Evolutionary conservation across 768 basidiomycete genomes (phyloP), one percentile per base, ranked within the genome.

Genomic region (Amanita subjunquillea): DNA sequence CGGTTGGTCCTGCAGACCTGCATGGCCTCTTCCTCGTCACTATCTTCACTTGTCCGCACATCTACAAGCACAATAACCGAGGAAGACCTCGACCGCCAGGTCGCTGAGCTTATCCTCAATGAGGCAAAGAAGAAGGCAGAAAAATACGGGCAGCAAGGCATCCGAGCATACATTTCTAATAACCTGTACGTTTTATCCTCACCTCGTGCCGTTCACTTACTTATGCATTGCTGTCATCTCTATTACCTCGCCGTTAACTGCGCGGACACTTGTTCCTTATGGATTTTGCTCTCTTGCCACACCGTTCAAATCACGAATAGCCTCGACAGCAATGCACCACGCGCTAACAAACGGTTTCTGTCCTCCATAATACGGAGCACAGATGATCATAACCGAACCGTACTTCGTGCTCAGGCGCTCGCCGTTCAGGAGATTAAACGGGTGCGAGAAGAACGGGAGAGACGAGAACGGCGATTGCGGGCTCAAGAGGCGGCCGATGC

Each of bases 51-150:
- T 29, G 83, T 91, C 20, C 75, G 89, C 12, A 87, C 89, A 1
- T 82, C 80, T 25, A 83, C 89, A 79, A 88, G 89, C 43, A 69
- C 71, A 1, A 79, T 89, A 29, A 75, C 78, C 10, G 89, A 95
- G 62, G 85, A 85, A 17, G 91, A 96, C 60, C 79, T 98, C 43
- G 95, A 98, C 68, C 78, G 81, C 42, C 89, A 91, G 62, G 91
- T 99, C 27, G 91, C 91, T 2, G 87, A 92, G 48, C 78, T 98
- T 53, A 85, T 99, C 48, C 79, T 97, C 38, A 83, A 80, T 58
- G 96, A 98, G 66, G 95, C 96, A 2, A 91, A 90, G 71, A 83
- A 85, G 73, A 90, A 92, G 67, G 91, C 91, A 32, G 82, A 87
- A 60, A 75, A 70, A 53, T 97, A 92, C 64, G 69, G 73, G 49